Conservation (phyloP, 495 filamentous ascomycete species). For the Trichoderma erinaceum region DNA sequence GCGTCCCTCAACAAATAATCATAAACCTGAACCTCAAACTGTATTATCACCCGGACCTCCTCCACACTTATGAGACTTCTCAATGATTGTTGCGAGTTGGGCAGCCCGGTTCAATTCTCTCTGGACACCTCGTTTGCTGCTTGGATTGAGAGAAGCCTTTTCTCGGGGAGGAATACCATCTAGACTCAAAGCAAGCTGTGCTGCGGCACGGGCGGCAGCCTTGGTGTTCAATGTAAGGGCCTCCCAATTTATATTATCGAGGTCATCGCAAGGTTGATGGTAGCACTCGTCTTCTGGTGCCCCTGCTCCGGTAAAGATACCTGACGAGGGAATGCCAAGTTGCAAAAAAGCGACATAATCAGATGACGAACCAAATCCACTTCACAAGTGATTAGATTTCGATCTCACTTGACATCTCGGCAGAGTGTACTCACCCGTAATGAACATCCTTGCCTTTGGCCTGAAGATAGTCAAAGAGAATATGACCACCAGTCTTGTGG, state of each 20-base stretch:
- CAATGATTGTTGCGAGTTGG: neutral
- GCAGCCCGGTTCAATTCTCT: neutral
- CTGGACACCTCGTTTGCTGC: slow-evolving; percentile 15
- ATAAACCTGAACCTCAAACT: neutral
- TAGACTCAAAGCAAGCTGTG: slow-evolving; percentile 43
- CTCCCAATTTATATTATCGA: slow-evolving; percentile 35
- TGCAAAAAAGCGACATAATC: slow-evolving; percentile 41
- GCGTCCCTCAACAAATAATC: neutral
- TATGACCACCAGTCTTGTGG: slow-evolving; percentile 12
- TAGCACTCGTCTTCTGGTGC: slow-evolving; percentile 39
- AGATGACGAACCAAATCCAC: slow-evolving; percentile 36
- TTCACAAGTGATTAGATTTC: slow-evolving; percentile 39
- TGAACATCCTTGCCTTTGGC: slow-evolving; percentile 21
- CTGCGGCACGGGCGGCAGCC: slow-evolving; percentile 44
- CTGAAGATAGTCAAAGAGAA: slow-evolving; percentile 38
- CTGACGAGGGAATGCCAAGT: slow-evolving; percentile 42
- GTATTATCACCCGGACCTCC: slow-evolving; percentile 4
- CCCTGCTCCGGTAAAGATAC: slow-evolving; percentile 40
- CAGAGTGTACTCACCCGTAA: neutral
- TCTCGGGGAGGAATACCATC: slow-evolving; percentile 30
- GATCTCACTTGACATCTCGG: slow-evolving; percentile 17
- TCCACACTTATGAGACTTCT: slow-evolving; percentile 13
- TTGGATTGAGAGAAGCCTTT: slow-evolving; percentile 22
- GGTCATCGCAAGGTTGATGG: slow-evolving; percentile 38
- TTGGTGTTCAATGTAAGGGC: slow-evolving; percentile 34